Base-by-base conservation (phyloP, 2,329 filamentous ascomycete genomes). In the Pseudogymnoascus sp. region DNA sequence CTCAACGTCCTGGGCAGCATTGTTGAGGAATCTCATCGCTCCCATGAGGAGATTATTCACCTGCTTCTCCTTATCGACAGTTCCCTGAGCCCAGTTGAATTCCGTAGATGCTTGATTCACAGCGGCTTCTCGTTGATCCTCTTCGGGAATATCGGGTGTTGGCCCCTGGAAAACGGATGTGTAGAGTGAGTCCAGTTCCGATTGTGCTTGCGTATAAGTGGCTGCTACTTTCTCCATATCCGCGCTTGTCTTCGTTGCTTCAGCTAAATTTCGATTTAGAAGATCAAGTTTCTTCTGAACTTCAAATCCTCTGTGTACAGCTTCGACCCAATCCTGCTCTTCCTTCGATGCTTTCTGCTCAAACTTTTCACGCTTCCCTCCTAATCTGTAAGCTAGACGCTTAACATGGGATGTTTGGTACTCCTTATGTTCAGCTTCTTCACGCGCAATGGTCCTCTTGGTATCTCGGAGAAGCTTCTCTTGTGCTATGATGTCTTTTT, bases 291-390 rank as follows among this genome's bases (percentile, higher is more conserved):
- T 67, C 38, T 77, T 74, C 50, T 76, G 75, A 41, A 77, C 76
- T 22, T 77, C 73, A 22, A 79, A 74, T 62, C 79, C 74, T 30
- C 76, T 70, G 62, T 82, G 77, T 53, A 82, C 74, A 0, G 77
- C 81, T 50, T 80, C 76, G 25, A 81, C 75, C 68, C 82, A 84
- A 64, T 83, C 81, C 43, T 73, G 71, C 68, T 84, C 81, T 68
- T 83, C 81, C 63, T 79, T 80, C 57, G 76, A 75, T 12, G 80
- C 78, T 58, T 74, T 75, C n/a, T 75, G 74, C 14, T 73, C 71
- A 64, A 81, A 81, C 58, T 77, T 76, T n/a, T 76, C 77, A 41
- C 75, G 74, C 63, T 77, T 77, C 28, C 81, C 78, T 4, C 76
- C 73, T 8, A 81, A 72, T 62, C 77, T 80, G 74, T 80, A 80